Evolutionary conservation across 169 alveolate genomes (phyloP).

Genomic region (Cryptosporidium sp.): DNA sequence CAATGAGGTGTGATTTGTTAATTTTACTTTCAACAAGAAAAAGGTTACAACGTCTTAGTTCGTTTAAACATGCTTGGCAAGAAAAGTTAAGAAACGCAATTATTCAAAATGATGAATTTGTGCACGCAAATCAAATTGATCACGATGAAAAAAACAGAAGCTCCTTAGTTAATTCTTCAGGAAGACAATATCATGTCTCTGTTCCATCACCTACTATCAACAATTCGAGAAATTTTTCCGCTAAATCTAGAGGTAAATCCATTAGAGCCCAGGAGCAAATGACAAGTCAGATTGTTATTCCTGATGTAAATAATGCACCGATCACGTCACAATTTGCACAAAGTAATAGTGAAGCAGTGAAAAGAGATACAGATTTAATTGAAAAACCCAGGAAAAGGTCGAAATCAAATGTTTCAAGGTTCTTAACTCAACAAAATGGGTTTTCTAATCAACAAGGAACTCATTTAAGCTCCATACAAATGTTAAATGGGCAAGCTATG

Average conservation of each 20-base stretch:
- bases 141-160: slow-evolving; percentile 37
- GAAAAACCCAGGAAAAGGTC: slow-evolving; percentile 63
- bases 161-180: background rate
- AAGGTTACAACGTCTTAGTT: slow-evolving; percentile 48
- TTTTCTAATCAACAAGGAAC: background rate
- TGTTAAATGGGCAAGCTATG: background rate
- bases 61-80: slow-evolving; percentile 73
- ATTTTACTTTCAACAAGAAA: slow-evolving; percentile 59
- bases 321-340: slow-evolving; percentile 4
- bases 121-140: background rate
- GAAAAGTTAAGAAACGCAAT: slow-evolving; percentile 53
- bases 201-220: slow-evolving; percentile 20
- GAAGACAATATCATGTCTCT: slow-evolving; percentile 10
- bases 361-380: slow-evolving; percentile 23
- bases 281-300: background rate
- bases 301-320: background rate
- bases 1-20: slow-evolving; percentile 56
- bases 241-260: slow-evolving; percentile 37
- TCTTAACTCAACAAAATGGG: slow-evolving; percentile 46
- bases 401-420: slow-evolving; percentile 22
- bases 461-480: slow-evolving; percentile 12
- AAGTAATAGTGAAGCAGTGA: background rate
- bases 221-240: slow-evolving; percentile 6
- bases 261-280: slow-evolving; percentile 40
- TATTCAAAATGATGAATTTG: slow-evolving; percentile 45